Evolutionary conservation across 768 basidiomycete genomes (phyloP), one percentile per base, ranked within the genome.

Genomic region (Auriscalpium orientale): DNA sequence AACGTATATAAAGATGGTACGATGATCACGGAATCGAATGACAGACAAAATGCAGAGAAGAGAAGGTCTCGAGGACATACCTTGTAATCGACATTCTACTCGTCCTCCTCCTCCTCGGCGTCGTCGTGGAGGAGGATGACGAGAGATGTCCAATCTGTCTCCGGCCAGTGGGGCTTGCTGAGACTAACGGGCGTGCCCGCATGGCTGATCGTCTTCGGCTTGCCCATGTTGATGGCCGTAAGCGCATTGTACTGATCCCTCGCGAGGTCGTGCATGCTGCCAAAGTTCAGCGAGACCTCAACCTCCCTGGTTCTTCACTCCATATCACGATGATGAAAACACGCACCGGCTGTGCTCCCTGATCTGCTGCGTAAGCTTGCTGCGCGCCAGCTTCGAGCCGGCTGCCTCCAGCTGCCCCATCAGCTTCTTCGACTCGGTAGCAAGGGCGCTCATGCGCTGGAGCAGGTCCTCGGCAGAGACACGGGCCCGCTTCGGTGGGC

Each of bases 71-170:
- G 28, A 5, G 22, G 22, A 28, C 28, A 28, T 28, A 28, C 28
- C 28, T 28, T 28, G 28, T 46, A 53, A 46, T 45, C 58, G 13
- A 44, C 51, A 3, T 54, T 40, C 34, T 51, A 44, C 8, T 18
- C 45, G 12, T 45, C 53, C 18, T 68, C 66, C 40, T 71, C 68
- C 11, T 72, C 72, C 48, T 75, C 76, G 20, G 75, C 75, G 2
- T 61, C 60, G 2, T 54, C 56, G 61, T 79, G 78, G 64, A 78
- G 81, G 58, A 81, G 65, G 28, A 76, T 72, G 54, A 81, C 62
- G 54, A 81, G 28, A 28, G 28, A 28, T 1, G 2, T 7, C 28
- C 28, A 7, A 5, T 28, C 28, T 28, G 28, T 28, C 28, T 28
- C 28, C 7, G 28, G 28, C 28, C 28, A 28, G 28, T 7, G 28